These are phyloP conservation scores for Wilcoxina mikolae DNA, from an alignment of 495 filamentous ascomycete species.

Conservation along the genomic window DNA sequence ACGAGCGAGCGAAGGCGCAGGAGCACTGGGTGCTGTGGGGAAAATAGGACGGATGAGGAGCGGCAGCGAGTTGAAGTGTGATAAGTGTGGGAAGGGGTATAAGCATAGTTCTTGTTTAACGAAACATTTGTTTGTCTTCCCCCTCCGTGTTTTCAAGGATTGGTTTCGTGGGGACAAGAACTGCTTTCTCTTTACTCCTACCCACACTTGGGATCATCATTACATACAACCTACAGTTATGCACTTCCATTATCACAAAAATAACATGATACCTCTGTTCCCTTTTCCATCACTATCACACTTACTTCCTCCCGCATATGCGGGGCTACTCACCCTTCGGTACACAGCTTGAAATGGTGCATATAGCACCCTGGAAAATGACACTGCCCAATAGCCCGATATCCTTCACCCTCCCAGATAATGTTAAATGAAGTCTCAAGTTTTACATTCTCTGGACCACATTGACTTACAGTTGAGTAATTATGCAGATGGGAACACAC, in stretches of 20 bases:
- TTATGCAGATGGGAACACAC: constrained; percentile 86
- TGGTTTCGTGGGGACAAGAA: constrained; percentile 25
- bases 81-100: constrained; percentile 98
- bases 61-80: constrained; percentile 78
- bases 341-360: background rate
- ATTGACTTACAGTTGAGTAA: background rate
- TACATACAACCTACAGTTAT: background rate
- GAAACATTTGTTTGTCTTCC: constrained; percentile 97
- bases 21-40: constrained; percentile 77
- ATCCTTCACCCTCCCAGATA: background rate
- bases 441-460: background rate
- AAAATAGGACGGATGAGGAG: constrained; percentile 43
- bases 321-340: background rate
- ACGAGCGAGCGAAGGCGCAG: constrained; percentile 50
- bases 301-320: background rate
- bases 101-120: constrained; percentile 99
- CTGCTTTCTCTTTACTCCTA: constrained; percentile 34
- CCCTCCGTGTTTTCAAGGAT: constrained; percentile 24
- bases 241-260: background rate
- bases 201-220: constrained; percentile 30
- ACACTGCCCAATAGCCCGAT: background rate
- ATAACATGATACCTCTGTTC: background rate
- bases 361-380: background rate
- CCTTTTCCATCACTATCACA: background rate
- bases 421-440: background rate